Conservation (phyloP, 2,329 filamentous ascomycete species). For the Cordyceps fumosorosea region DNA sequence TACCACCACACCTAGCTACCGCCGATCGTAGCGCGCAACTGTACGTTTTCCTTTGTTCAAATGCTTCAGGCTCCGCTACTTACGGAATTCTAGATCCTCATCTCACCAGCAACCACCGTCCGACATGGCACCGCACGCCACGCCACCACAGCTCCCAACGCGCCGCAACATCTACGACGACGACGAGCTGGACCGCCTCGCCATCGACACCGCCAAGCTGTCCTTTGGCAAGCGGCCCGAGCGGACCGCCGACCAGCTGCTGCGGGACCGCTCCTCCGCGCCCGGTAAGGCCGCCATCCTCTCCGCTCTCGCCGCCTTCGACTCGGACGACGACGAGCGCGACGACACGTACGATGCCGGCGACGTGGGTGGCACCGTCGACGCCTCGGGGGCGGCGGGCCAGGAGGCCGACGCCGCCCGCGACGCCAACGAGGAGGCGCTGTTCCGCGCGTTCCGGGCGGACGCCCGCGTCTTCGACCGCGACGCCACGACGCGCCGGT, state of each 20-base stretch:
- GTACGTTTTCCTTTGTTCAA: conserved; percentile 35
- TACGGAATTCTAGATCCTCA: conserved; percentile 20
- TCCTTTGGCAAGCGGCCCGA: conserved; percentile 69
- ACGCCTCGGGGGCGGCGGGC: conserved; percentile 47
- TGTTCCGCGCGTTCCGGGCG: conserved; percentile 67
- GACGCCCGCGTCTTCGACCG: conserved; percentile 62
- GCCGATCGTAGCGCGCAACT: conserved; percentile 60
- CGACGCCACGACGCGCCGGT: conserved; percentile 62
- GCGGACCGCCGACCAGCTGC: conserved; percentile 64
- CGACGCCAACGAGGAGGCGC: conserved; percentile 57
- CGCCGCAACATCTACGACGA: conserved; percentile 73
- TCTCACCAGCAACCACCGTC: conserved; percentile 19
- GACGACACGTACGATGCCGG: conserved; percentile 94
- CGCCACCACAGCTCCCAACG: conserved; percentile 48
- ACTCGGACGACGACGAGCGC: conserved; percentile 90
- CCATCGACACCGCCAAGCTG: conserved; percentile 58
- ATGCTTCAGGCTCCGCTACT: neutral
- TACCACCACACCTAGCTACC: conserved; percentile 60
- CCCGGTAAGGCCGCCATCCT: conserved; percentile 80
- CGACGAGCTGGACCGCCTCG: conserved; percentile 70
- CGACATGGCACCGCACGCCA: conserved; percentile 52
- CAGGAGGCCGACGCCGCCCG: conserved; percentile 38
- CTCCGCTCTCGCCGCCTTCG: conserved; percentile 80
- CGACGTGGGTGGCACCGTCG: conserved; percentile 85
- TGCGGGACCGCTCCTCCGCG: conserved; percentile 57